Evolutionary conservation across 2,329 filamentous ascomycete species (phyloP).

Genomic region (Penicillium sp.): DNA sequence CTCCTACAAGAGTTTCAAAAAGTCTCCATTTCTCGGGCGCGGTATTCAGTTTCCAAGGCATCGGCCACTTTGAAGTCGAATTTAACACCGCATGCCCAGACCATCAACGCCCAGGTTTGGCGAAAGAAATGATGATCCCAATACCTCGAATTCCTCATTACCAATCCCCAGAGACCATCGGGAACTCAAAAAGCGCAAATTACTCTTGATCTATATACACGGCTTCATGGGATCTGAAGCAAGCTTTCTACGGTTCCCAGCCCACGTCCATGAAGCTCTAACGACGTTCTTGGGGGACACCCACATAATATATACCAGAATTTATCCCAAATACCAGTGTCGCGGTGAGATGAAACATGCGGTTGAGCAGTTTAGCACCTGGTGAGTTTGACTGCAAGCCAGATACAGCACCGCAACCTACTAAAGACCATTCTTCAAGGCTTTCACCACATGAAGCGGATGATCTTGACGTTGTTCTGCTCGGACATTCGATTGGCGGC

Average conservation of each 20-base stretch:
- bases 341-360: neutral
- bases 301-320: neutral
- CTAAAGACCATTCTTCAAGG: neutral
- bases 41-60: too few relatives aligned
- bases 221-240: neutral
- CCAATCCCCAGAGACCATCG: neutral
- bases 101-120: neutral
- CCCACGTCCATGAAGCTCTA: neutral
- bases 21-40: too few relatives aligned
- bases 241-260: neutral
- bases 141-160: neutral
- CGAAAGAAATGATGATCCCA: neutral
- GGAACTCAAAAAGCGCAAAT: neutral
- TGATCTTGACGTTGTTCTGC: neutral
- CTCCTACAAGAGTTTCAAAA: too few relatives aligned
- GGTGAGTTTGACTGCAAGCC: neutral
- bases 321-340: neutral
- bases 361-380: neutral
- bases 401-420: neutral
- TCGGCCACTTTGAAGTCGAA: neutral
- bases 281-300: neutral
- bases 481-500: neutral
- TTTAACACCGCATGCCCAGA: neutral
- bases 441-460: neutral
- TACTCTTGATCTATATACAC: neutral